phyloP scores from a whole-genome alignment of 2,329 filamentous ascomycete genomes.

The Chrysosphaeria jannelii region DNA sequence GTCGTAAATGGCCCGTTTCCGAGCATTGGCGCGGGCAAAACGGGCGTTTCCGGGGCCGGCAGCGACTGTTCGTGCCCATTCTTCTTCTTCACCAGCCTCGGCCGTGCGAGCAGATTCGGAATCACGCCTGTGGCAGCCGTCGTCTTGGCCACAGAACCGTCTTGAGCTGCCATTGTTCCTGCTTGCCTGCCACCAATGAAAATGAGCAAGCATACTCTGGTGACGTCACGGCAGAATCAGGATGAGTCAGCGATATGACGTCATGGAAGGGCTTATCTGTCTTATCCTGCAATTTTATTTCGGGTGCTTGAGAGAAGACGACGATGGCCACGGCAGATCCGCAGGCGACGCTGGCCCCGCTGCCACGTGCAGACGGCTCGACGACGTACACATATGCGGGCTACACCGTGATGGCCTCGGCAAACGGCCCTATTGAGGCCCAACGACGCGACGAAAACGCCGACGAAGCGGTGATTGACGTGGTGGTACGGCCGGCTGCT shows the following conservation, averaged over 20 bases:
- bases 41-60: too few relatives aligned
- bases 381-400: conserved; percentile 45
- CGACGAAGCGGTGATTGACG: conserved; percentile 71
- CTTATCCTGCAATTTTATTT: too few relatives aligned
- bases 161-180: too few relatives aligned
- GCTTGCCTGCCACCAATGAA: background rate
- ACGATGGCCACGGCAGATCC: conserved; percentile 20
- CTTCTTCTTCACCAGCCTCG: too few relatives aligned
- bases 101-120: conserved; percentile 16
- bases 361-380: conserved; percentile 51
- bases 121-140: conserved; percentile 6
- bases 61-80: too few relatives aligned
- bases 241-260: too few relatives aligned
- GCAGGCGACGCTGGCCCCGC: conserved; percentile 21
- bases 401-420: conserved; percentile 55
- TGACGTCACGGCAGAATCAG: too few relatives aligned
- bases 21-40: conserved; percentile 27
- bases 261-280: too few relatives aligned
- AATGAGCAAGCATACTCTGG: too few relatives aligned
- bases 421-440: conserved; percentile 83
- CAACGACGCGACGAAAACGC: conserved; percentile 68
- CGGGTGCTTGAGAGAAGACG: too few relatives aligned
- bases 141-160: conserved; percentile 1
- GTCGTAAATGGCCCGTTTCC: conserved; percentile 14
- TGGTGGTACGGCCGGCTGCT: conserved; percentile 60